Conservation (phyloP, 345 rosid genomes). For the Dimocarpus longan region DNA sequence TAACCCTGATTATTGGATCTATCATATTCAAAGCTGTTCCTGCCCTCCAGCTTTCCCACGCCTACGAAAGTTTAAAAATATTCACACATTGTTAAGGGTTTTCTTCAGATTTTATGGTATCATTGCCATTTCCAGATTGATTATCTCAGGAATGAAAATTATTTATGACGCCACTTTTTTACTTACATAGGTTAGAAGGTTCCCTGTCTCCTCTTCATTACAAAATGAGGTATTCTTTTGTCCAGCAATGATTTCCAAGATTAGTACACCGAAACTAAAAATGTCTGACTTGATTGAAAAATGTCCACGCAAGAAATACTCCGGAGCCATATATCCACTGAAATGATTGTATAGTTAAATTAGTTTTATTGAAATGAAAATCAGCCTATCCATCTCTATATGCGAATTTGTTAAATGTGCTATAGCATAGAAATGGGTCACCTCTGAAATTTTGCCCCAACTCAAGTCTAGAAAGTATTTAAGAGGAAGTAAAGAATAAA, state of each 20-base stretch:
- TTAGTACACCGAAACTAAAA: conserved; percentile 38
- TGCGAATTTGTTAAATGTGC: too few relatives aligned
- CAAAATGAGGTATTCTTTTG: conserved; percentile 13
- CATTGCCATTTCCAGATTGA: background rate
- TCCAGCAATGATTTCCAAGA: conserved; percentile 37
- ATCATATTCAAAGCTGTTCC: conserved; percentile 32
- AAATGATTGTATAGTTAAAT: background rate
- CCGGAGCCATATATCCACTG: conserved; percentile 19
- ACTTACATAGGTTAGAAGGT: conserved; percentile 28
- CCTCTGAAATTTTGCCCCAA: too few relatives aligned
- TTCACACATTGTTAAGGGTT: background rate
- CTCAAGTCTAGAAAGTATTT: background rate
- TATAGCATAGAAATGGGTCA: too few relatives aligned
- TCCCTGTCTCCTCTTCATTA: conserved; percentile 5
- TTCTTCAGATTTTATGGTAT: background rate
- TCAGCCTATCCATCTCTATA: background rate
- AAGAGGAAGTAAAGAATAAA: too few relatives aligned
- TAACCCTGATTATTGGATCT: conserved; percentile 35
- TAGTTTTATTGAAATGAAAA: background rate
- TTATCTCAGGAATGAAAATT: background rate
- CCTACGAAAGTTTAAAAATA: conserved; percentile 29
- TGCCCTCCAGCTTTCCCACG: conserved; percentile 61
- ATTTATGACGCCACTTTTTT: background rate
- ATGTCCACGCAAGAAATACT: conserved; percentile 31
- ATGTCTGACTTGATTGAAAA: conserved; percentile 40